Conservation (phyloP, 139 green algal genomes). For the Prasinococcaceae sp. region DNA sequence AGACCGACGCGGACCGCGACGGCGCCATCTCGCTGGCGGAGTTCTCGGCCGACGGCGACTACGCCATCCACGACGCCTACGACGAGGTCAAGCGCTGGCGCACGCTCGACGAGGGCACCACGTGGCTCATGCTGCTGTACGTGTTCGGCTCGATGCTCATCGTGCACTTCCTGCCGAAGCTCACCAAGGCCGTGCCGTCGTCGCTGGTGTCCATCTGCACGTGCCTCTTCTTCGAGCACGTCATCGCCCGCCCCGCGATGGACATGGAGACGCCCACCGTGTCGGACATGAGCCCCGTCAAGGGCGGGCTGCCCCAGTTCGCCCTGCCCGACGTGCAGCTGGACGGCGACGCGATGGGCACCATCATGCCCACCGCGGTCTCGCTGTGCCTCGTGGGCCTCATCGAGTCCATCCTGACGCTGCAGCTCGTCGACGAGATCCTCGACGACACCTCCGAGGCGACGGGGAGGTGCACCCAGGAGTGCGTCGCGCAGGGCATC, state of each 20-base stretch:
- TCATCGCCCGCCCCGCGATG: slow-evolving; percentile 5
- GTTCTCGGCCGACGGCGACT: slow-evolving; percentile 1
- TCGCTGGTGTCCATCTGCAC: slow-evolving; percentile 15
- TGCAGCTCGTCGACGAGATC: slow-evolving; percentile 21
- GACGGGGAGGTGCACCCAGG: slow-evolving; percentile 11
- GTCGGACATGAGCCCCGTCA: not conserved
- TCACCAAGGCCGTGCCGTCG: slow-evolving; percentile 12
- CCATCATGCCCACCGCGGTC: slow-evolving; percentile 3
- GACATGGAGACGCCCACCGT: slow-evolving; percentile 6
- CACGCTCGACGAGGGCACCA: not conserved
- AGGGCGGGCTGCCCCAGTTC: slow-evolving; percentile 7
- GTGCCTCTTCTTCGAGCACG: slow-evolving; percentile 13
- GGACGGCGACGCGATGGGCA: not conserved
- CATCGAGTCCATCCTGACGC: slow-evolving; percentile 21
- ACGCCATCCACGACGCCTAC: slow-evolving; percentile 7
- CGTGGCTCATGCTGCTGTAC: slow-evolving; percentile 13
- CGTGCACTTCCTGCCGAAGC: slow-evolving; percentile 12
- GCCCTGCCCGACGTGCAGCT: slow-evolving; percentile 9
- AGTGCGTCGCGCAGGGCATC: slow-evolving; percentile 14
- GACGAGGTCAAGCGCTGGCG: slow-evolving; percentile 1
- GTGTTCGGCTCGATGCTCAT: slow-evolving; percentile 6
- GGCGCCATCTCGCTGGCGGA: not conserved
- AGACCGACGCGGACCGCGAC: slow-evolving; percentile 3
- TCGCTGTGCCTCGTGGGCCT: slow-evolving; percentile 13
- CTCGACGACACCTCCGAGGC: slow-evolving; percentile 7